phyloP scores from a whole-genome alignment of 2,329 filamentous ascomycete genomes.

The Botrytis hyacinthi region DNA sequence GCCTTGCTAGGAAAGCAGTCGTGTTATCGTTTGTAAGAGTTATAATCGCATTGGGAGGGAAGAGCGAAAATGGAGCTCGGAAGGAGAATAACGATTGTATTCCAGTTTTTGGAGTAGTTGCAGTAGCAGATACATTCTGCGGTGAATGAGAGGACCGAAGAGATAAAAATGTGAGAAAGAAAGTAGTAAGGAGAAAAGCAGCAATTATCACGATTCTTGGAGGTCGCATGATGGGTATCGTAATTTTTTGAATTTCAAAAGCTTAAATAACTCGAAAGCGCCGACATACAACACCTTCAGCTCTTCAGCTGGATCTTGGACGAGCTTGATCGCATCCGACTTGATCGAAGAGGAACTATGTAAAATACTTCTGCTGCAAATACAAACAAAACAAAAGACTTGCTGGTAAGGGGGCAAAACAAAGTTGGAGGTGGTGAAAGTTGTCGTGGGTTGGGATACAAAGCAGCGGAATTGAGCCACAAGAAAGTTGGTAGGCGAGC shows the following conservation, averaged over 20 bases:
- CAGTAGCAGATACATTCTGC: slow-evolving; percentile 26
- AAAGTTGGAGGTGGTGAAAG: background rate
- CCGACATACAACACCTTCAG: slow-evolving; percentile 18
- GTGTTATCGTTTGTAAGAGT: slow-evolving; percentile 97
- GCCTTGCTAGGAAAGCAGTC: slow-evolving; percentile 90
- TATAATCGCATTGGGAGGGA: slow-evolving; percentile 92
- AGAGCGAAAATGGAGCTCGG: slow-evolving; percentile 77
- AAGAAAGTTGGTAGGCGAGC: slow-evolving; percentile 9
- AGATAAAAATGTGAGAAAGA: slow-evolving; percentile 37
- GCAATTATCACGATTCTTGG: slow-evolving; percentile 38
- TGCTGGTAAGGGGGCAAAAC: background rate
- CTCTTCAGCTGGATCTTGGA: slow-evolving; percentile 15
- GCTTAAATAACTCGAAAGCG: background rate
- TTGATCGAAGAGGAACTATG: background rate
- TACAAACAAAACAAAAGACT: background rate
- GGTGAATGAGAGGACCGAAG: slow-evolving; percentile 34
- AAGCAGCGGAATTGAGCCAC: background rate
- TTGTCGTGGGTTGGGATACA: slow-evolving; percentile 9
- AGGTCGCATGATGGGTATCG: slow-evolving; percentile 37
- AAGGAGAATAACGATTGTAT: slow-evolving; percentile 65
- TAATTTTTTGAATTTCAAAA: slow-evolving; percentile 20
- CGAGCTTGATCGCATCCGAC: slow-evolving; percentile 21
- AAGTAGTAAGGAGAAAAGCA: slow-evolving; percentile 35
- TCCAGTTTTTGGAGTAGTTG: slow-evolving; percentile 39
- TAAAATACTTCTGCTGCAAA: slow-evolving; percentile 8